Evolutionary conservation across 2,329 filamentous ascomycete species (phyloP), one percentile per base, ranked within the genome.

Genomic region (Penicillium sp.): DNA sequence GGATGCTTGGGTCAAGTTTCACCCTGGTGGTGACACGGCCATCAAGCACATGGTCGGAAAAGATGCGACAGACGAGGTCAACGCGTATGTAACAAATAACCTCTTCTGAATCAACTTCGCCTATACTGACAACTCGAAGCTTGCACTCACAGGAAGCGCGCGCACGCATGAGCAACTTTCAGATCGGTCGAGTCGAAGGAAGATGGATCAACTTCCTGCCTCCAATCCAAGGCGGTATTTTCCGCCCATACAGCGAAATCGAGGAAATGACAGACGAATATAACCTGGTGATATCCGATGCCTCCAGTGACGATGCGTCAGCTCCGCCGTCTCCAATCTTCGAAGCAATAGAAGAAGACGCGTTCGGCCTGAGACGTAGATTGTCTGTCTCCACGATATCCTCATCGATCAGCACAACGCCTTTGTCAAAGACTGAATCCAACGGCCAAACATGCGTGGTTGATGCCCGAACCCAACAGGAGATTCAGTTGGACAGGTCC

Each of bases 61-160:
- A 77, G 92, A 96, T 85, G 94, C 92, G 45, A 96, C 94, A 10
- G 92, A 96, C 73, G 94, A 98, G 78, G 87, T 97, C 55, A 90
- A 88, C 71, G 90, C 88, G 90, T 96, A 82, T 50, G 88, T 80
- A 8, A 34, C n/a, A 15, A 10, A 17, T 17, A 28, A 8, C 11
- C 12, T 15, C 20, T 22, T 35, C n/a, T 20, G n/a, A 7, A n/a
- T 12, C 28, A 6, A 20, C 6, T 35, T 35, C 8, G 4, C 3
- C 5, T 14, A 12, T 49, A 35, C 31, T 49, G 11, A 35, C n/a
- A 4, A 20, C 8, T 15, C 28, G 10, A 68, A 96, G 92, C 41
- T 82, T 97, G 37, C 95, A 99, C 75, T 97, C 94, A 1, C 67
- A 80, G 43, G 90, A 93, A 71, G 88, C 95, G 15, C 86, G 86